A percentile compares a stretch with the other conserved stretches of the same genome.
Conservation (phyloP, 352 stramenopile species). For the Phytophthora foliorum region DNA sequence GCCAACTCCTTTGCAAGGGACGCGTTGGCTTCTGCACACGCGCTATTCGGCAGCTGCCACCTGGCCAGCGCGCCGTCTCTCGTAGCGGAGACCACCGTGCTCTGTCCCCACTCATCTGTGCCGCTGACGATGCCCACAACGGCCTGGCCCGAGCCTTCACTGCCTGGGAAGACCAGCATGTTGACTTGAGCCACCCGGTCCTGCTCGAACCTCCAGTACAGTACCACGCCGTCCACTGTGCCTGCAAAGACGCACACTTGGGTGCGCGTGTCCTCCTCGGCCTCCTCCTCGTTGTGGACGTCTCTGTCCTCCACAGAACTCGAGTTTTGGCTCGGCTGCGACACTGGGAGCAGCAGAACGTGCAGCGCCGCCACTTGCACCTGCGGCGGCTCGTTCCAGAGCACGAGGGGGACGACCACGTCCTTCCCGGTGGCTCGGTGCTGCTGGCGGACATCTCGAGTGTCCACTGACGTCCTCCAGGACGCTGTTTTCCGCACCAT, state of each 20-base stretch:
- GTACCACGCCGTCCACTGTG: slow-evolving; percentile 66
- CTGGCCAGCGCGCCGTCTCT: slow-evolving; percentile 60
- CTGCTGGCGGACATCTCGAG: slow-evolving; percentile 18
- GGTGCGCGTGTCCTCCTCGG: slow-evolving; percentile 40
- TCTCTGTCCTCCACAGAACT: slow-evolving; percentile 48
- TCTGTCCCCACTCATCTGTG: slow-evolving; percentile 84
- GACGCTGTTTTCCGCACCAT: slow-evolving; percentile 35
- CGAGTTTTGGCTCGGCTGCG: slow-evolving; percentile 77
- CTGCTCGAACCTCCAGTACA: slow-evolving; percentile 81
- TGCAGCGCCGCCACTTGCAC: slow-evolving; percentile 68
- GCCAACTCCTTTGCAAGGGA: slow-evolving; percentile 66
- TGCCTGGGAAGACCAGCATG: slow-evolving; percentile 58
- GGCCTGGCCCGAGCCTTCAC: slow-evolving; percentile 28
- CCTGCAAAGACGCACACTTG: slow-evolving; percentile 81
- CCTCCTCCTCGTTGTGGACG: slow-evolving; percentile 39
- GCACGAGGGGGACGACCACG: slow-evolving; percentile 73
- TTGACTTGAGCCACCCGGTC: slow-evolving; percentile 73
- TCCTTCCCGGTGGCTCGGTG: slow-evolving; percentile 37
- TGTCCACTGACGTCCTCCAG: slow-evolving; percentile 23
- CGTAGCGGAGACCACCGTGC: slow-evolving; percentile 71
- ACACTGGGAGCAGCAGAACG: slow-evolving; percentile 69
- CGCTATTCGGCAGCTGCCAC: slow-evolving; percentile 78
- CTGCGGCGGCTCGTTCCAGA: slow-evolving; percentile 68
- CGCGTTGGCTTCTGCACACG: slow-evolving; percentile 63
- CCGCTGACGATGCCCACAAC: slow-evolving; percentile 74